phyloP scores from a whole-genome alignment of 306 rosid genomes.

The Trifolium pratense region DNA sequence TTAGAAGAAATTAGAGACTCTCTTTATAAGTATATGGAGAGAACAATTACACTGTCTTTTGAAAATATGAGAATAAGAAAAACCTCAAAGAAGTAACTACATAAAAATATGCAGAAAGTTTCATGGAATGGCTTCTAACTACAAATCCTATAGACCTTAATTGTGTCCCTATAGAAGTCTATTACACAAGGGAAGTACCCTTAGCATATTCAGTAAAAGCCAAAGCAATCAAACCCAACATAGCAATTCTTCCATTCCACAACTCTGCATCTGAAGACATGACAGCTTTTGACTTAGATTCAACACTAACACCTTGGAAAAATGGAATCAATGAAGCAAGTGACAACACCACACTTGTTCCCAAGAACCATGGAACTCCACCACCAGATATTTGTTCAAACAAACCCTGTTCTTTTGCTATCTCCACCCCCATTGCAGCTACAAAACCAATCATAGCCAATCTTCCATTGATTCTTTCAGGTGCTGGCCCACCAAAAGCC shows the following conservation, averaged over 20 bases:
- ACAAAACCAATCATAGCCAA: slow-evolving; percentile 90
- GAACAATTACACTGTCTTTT: too few relatives aligned
- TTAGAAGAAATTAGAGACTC: not conserved
- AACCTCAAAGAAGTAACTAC: not conserved
- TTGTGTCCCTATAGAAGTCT: not conserved
- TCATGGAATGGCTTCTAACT: not conserved
- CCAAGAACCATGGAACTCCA: slow-evolving; percentile 72
- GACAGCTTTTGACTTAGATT: slow-evolving; percentile 61
- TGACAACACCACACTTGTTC: slow-evolving; percentile 58
- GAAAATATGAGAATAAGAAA: too few relatives aligned
- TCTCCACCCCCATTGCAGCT: slow-evolving; percentile 72
- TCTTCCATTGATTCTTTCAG: slow-evolving; percentile 92
- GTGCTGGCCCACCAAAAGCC: slow-evolving; percentile 85
- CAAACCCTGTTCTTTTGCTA: slow-evolving; percentile 67
- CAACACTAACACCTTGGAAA: slow-evolving; percentile 69
- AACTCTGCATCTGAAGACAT: slow-evolving; percentile 77
- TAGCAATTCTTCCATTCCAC: slow-evolving; percentile 86
- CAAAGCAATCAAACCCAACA: slow-evolving; percentile 82
- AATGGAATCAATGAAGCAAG: slow-evolving; percentile 77
- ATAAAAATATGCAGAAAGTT: not conserved
- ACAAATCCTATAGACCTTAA: not conserved
- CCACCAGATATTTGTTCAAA: slow-evolving; percentile 66
- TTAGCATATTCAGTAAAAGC: slow-evolving; percentile 73
- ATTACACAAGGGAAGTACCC: slow-evolving; percentile 68
- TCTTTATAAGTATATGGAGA: too few relatives aligned